A percentile compares a stretch with the other conserved stretches of the same genome.
phyloP scores from a whole-genome alignment of 768 basidiomycete species.

The Leccinellum rugosiceps region DNA sequence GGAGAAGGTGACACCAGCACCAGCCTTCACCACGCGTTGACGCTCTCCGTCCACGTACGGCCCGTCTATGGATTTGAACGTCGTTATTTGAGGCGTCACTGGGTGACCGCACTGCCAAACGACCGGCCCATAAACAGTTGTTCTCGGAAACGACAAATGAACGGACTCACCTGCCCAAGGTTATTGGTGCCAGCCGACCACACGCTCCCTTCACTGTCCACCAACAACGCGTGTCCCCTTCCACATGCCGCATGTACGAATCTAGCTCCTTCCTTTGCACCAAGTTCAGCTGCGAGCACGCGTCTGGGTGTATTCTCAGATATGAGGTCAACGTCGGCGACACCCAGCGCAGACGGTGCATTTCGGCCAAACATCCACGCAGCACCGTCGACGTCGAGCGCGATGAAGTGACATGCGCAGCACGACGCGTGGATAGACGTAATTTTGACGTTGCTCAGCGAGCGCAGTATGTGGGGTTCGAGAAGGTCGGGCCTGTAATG shows the following conservation, averaged over 20 bases:
- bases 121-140: too few species aligned
- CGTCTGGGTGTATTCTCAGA: constrained; percentile 74
- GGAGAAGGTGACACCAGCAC: constrained; percentile 83
- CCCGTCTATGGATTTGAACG: constrained; percentile 63
- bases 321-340: constrained; percentile 50
- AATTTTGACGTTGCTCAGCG: constrained; percentile 75
- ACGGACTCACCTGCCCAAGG: constrained; percentile 67
- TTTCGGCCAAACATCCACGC: constrained; percentile 94
- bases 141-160: too few species aligned
- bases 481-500: constrained; percentile 73
- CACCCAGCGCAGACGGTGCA: constrained; percentile 64
- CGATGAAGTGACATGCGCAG: constrained; percentile 72
- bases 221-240: constrained; percentile 75
- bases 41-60: constrained; percentile 55
- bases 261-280: constrained; percentile 51
- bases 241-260: constrained; percentile 87
- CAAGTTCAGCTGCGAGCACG: constrained; percentile 56
- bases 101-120: constrained; percentile 59
- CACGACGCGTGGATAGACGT: constrained; percentile 75
- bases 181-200: constrained; percentile 86
- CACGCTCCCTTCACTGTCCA: constrained; percentile 75
- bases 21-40: constrained; percentile 67
- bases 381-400: constrained; percentile 66
- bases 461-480: constrained; percentile 89
- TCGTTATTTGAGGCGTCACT: constrained; percentile 57